Base-by-base conservation (phyloP, 495 filamentous ascomycete species). In the Aspergillus mulundensis region DNA sequence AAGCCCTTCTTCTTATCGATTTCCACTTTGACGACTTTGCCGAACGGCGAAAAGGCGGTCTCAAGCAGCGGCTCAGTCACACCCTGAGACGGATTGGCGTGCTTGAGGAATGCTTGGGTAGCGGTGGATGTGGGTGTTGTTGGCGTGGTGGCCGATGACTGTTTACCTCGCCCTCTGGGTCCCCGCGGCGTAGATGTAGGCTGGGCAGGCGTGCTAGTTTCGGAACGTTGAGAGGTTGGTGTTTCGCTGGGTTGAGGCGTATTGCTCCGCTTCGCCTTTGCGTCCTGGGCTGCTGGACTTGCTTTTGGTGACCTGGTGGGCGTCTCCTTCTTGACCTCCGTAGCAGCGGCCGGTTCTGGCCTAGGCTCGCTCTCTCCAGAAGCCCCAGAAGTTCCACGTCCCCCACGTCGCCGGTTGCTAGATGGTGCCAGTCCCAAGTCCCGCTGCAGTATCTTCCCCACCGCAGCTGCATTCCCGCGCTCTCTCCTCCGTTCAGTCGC, bases 1-100 rank as follows among this genome's bases (percentile, higher is more conserved):
- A 95, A 95, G 1, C 91, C 91, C 69, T 96, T 96, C 65, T 90
- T 86, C 70, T 88, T 88, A 63, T 96, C 91, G 42, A 97, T 93
- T 62, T 95, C 91, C 2, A 94, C 88, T 57, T 82, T 86, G 3
- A 80, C 78, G 30, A 95, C 80, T 7, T 81, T 60, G 16, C 91
- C 91, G 57, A 87, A 93, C 1, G 70, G 65, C 34, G 82, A 70
- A 64, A 97, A 84, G 7, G 89, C 84, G 57, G 84, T 78, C 56
- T 86, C 82, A 5, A 97, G 80, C 0, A 89, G 68, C 0, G 84
- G 72, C 60, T 95, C 91, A 0, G 90, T 95, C 38, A 97, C 87
- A 16, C 91, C 91, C 67, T 96, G 91, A 1, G 90, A 91, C 18
- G 89, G 84, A 67, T 94, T 95, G 51, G 91, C 91, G 62, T 95